These are phyloP conservation scores for Aspergillus nidulans DNA, from an alignment of 495 filamentous ascomycete genomes.

Conservation along the genomic window DNA sequence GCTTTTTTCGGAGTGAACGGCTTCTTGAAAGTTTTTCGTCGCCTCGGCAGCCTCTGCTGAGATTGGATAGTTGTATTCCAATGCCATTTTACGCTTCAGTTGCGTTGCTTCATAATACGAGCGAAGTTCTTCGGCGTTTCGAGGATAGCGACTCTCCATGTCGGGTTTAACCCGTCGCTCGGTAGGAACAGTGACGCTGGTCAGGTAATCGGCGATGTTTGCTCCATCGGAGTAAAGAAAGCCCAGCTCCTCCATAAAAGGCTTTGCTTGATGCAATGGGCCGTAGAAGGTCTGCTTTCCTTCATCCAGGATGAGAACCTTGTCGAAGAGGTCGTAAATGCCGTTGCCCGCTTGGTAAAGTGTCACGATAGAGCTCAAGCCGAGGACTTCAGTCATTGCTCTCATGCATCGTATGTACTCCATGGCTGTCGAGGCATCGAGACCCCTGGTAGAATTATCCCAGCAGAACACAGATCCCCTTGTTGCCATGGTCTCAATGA, in stretches of 20 bases:
- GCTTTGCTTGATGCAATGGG: slow-evolving; percentile 52
- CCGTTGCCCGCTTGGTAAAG: slow-evolving; percentile 62
- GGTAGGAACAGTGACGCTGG: slow-evolving; percentile 64
- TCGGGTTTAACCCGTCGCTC: slow-evolving; percentile 60
- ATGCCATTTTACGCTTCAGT: no score
- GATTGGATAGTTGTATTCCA: slow-evolving; percentile 22
- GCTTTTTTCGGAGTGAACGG: slow-evolving; percentile 46
- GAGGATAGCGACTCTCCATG: slow-evolving; percentile 39
- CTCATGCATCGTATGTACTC: neutral
- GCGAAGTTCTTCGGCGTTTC: slow-evolving; percentile 38
- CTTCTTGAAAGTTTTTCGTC: no score
- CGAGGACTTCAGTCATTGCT: slow-evolving; percentile 41
- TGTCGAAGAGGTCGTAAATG: slow-evolving; percentile 58
- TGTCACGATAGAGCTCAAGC: slow-evolving; percentile 44
- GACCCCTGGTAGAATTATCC: neutral
- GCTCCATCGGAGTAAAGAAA: slow-evolving; percentile 33
- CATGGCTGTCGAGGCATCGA: neutral
- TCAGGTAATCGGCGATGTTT: slow-evolving; percentile 56
- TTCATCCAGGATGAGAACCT: slow-evolving; percentile 62
- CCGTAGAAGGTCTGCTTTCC: slow-evolving; percentile 61
- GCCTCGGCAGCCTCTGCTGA: no score
- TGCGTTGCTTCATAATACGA: slow-evolving; percentile 37
- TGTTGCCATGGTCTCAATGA: neutral
- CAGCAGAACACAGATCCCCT: neutral
- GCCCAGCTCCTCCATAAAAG: slow-evolving; percentile 66